These are phyloP conservation scores for Penicillium fuscoglaucum DNA, from an alignment of 2,329 filamentous ascomycete species.

Conservation along the genomic window DNA sequence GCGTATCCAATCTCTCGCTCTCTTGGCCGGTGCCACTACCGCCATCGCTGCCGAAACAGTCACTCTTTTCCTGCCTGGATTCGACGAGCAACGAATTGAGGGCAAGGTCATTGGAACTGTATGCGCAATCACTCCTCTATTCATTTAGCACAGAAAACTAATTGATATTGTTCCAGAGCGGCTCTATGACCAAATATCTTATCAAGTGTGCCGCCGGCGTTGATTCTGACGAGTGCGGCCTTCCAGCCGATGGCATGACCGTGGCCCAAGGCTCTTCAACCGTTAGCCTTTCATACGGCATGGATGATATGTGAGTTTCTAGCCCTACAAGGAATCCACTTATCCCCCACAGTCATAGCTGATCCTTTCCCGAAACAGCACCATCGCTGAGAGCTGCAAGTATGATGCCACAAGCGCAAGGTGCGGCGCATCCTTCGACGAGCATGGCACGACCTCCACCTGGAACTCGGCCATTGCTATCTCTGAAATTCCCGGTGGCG, in stretches of 20 bases:
- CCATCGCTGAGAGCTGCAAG: background rate
- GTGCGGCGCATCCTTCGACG: background rate
- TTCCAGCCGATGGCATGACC: background rate
- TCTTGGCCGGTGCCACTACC: constrained; percentile 7
- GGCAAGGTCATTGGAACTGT: constrained; percentile 10
- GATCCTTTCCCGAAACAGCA: constrained; percentile 3
- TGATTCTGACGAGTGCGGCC: background rate
- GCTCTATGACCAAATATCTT: constrained; percentile 7
- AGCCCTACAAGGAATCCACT: background rate
- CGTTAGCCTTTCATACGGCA: background rate
- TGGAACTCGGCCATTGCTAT: background rate
- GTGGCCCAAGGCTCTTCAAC: constrained; percentile 5
- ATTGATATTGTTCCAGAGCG: background rate
- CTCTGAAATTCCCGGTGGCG: constrained; percentile 2
- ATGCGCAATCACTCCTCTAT: background rate
- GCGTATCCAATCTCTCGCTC: constrained; percentile 10
- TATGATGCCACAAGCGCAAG: background rate
- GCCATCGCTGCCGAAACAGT: constrained; percentile 7
- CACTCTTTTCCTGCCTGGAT: constrained; percentile 7
- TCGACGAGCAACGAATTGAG: background rate
- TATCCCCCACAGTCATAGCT: background rate
- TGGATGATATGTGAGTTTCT: background rate
- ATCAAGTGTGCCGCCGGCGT: background rate
- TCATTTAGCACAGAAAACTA: background rate
- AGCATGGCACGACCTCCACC: background rate